phyloP scores from a whole-genome alignment of 306 rosid genomes.

The Citrullus amarus region DNA sequence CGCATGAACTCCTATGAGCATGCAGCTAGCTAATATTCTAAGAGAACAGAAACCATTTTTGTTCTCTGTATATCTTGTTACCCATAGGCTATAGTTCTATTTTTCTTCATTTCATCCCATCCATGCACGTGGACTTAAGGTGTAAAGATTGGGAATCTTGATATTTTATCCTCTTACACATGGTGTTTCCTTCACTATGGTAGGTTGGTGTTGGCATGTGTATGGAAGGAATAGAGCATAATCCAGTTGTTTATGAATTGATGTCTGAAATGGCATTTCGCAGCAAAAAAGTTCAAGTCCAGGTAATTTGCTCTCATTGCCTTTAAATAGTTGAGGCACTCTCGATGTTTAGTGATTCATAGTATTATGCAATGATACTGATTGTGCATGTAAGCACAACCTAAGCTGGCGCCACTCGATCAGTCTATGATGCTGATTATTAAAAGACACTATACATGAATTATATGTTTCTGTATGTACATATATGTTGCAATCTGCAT shows the following conservation, averaged over 20 bases:
- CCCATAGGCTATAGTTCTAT: neutral
- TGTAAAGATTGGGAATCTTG: neutral
- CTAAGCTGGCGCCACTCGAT: neutral
- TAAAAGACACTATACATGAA: neutral
- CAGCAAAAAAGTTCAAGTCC: conserved; percentile 47
- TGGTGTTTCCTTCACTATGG: conserved; percentile 9
- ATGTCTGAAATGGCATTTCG: conserved; percentile 95
- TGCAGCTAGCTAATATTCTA: neutral
- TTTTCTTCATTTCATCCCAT: neutral
- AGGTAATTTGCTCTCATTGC: conserved; percentile 29
- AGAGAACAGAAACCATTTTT: neutral
- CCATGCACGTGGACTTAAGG: neutral
- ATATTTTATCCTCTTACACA: neutral
- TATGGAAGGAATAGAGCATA: conserved; percentile 98
- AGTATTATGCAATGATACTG: neutral
- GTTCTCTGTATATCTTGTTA: neutral
- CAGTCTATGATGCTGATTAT: neutral
- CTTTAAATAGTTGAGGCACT: neutral
- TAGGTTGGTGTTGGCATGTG: conserved; percentile 98
- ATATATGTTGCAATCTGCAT: too few species aligned
- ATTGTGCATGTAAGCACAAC: neutral
- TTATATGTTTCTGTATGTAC: neutral
- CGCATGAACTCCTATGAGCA: neutral
- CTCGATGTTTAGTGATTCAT: neutral
- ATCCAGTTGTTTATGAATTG: conserved; percentile 75